Evolutionary conservation across 768 basidiomycete genomes (phyloP), one percentile per base, ranked within the genome.

Genomic region (Kwoniella europaea): DNA sequence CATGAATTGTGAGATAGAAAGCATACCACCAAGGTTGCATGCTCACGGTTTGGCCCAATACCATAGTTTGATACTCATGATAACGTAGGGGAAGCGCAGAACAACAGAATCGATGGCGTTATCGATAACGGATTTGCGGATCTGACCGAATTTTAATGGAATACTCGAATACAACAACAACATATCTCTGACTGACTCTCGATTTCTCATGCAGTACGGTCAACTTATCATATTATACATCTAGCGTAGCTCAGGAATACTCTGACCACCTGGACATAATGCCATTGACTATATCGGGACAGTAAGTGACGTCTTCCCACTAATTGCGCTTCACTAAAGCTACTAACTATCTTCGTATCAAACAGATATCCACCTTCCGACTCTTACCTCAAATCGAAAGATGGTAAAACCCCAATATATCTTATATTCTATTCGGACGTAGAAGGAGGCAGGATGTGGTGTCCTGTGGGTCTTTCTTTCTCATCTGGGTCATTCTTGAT

Each of bases 371-470:
- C 67, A 24, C 67, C 67, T 42, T 59, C 50, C 10, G 60, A 62
- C 12, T n/a, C 22, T 53, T 35, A 59, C 35, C 46, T 35, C 3
- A 54, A 41, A 16, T 13, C 57, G 12, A 22, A 52, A 42, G 35
- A 61, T 53, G 67, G 50, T 27, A 41, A 62, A 22, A 58, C 5
- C 15, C 44, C 66, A 16, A 76, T 75, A 15, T 82, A 71, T 65
- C 72, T 84, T 46, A 74, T 84, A 55, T 84, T 83, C 71, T 84
- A 81, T 74, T 79, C 82, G 12, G 68, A 71, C 10, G 67, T 82
- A n/a, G 78, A 75, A 50, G 76, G 80, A n/a, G 81, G 81, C 0
- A 71, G 78, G 73, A 82, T 84, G 82, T 84, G 83, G 83, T 84
- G 83, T 72, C 82, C 82, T 55, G 78, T 77, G 46, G 55, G 76